Base-by-base conservation (phyloP, 2,329 filamentous ascomycete species). In the Penicillium sclerotiorum region DNA sequence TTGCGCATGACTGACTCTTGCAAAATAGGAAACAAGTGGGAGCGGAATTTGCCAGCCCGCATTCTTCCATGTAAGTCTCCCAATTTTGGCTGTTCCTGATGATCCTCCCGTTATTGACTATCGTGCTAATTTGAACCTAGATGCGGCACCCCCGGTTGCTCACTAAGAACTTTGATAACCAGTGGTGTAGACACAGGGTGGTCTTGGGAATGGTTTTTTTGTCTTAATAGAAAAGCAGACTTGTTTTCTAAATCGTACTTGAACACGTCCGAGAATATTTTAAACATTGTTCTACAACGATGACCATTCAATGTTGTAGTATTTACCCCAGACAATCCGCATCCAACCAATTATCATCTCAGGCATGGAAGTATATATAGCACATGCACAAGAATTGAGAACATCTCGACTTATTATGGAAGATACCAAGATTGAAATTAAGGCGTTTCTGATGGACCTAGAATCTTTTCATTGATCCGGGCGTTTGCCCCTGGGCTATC, bases 11-110 rank as follows among this genome's bases (percentile, higher is more conserved):
- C 56, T 67, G 13, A 67, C 44, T 36, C 12, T 22, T 9, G n/a
- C n/a, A 2, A 12, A 52, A 38, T 61, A 95, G 90, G 91, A 60
- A 96, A 90, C 58, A 97, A 97, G 81, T 97, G 88, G 74, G 94
- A 97, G 77, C 84, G 94, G 71, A 99, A 99, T 73, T 72, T 97
- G 47, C 89, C 90, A 27, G 82, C 84, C 50, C 91, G 87, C 27
- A 85, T 87, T 60, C 78, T 95, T 50, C 87, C 90, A 57, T 86
- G 93, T 96, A 77, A 28, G 28, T 27, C 32, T 17, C 18, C 32
- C 28, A n/a, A n/a, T n/a, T n/a, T n/a, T n/a, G 12, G 27, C 5
- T 28, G 15, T 30, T 41, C 22, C 13, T 17, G n/a, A n/a, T n/a
- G n/a, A n/a, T n/a, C n/a, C n/a, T n/a, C n/a, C n/a, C n/a, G n/a